A percentile compares a stretch with the other conserved stretches of the same genome.
Conservation (phyloP, 441 rosid genomes). For the Jatropha podagrica region DNA sequence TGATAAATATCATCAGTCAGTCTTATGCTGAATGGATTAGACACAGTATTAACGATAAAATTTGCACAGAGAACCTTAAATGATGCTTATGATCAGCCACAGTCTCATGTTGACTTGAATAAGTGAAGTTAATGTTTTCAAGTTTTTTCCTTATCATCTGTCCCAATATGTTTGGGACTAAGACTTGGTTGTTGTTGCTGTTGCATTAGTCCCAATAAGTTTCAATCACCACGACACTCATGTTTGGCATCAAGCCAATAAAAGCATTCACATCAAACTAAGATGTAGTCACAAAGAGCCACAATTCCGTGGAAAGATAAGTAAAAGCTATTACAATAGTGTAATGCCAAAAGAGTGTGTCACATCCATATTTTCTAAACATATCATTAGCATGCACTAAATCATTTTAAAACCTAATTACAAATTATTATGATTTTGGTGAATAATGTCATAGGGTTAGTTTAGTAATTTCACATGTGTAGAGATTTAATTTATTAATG, state of each 20-base stretch:
- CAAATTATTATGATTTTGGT: too few relatives aligned
- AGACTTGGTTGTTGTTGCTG: too few relatives aligned
- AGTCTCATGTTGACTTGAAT: background rate
- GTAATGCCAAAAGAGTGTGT: background rate
- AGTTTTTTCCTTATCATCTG: background rate
- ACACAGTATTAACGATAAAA: background rate
- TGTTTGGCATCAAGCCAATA: background rate
- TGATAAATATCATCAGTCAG: background rate
- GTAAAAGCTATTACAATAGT: background rate
- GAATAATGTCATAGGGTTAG: too few relatives aligned
- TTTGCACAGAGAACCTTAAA: background rate
- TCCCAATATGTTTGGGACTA: too few relatives aligned
- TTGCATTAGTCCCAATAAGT: background rate
- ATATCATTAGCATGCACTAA: too few relatives aligned
- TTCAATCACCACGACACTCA: background rate
- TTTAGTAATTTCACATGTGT: too few relatives aligned
- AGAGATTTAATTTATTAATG: too few relatives aligned
- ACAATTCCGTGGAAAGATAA: background rate
- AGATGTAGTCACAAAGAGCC: background rate
- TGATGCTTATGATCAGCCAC: background rate
- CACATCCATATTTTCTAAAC: too few relatives aligned
- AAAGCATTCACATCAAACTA: background rate
- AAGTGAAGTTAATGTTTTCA: background rate
- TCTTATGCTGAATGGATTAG: background rate
- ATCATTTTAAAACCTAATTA: too few relatives aligned